Percentiles rank a stretch among this genome's conserved stretches.
Conservation (phyloP, 148 eudicot species). For the Amaranthus hypochondriacus region DNA sequence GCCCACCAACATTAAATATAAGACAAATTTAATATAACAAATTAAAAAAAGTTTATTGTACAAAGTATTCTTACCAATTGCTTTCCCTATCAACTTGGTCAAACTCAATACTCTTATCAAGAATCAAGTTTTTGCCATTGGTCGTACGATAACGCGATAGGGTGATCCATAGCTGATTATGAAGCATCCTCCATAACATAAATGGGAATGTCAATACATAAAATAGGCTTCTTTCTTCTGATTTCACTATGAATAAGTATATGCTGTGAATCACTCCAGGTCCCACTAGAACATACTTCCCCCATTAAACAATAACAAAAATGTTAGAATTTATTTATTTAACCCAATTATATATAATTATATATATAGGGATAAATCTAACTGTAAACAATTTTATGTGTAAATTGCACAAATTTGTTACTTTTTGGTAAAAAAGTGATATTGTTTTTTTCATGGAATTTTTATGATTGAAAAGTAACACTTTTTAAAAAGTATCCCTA, state of each 20-base stretch:
- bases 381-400: too few species aligned
- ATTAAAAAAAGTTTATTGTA: too few species aligned
- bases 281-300: slow-evolving; percentile 52
- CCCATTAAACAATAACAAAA: background rate
- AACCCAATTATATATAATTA: too few species aligned
- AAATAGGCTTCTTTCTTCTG: slow-evolving; percentile 25
- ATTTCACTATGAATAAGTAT: slow-evolving; percentile 23
- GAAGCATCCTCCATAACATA: slow-evolving; percentile 43
- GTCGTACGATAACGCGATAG: slow-evolving; percentile 67
- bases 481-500: too few species aligned
- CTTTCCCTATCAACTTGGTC: slow-evolving; percentile 72
- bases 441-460: too few species aligned
- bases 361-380: too few species aligned
- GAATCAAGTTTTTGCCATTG: slow-evolving; percentile 49
- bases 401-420: too few species aligned
- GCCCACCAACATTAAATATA: too few species aligned
- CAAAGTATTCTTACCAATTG: slow-evolving; percentile 37
- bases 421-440: too few species aligned
- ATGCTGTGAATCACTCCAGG: slow-evolving; percentile 43
- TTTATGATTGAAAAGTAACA: too few species aligned
- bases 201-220: slow-evolving; percentile 34
- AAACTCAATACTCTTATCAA: slow-evolving; percentile 64
- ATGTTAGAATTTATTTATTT: background rate
- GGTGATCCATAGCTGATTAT: slow-evolving; percentile 62
- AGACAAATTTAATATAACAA: too few species aligned